Base-by-base conservation (phyloP, 345 rosid species). In the Raphanus sativus region DNA sequence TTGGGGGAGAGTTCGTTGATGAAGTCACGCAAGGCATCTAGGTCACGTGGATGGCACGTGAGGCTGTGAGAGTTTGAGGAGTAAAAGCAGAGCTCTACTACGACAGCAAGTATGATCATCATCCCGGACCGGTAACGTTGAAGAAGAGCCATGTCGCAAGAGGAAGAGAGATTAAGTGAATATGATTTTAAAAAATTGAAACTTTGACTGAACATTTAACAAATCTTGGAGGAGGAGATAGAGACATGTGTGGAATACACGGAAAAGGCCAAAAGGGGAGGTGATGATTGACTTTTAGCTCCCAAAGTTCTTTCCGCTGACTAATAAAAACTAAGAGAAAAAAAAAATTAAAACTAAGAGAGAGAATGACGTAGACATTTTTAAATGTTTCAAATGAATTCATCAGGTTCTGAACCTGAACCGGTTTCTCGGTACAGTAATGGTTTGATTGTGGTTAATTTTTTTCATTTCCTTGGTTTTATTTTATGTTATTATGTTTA, bases 21-120 rank as follows among this genome's bases (percentile, higher is more conserved):
- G 64, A 91, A 88, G 38, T 68, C 85, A 55, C 9, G 69, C 40
- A 89, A 81, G n/a, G 90, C 92, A 0, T 11, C 56, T 33, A 71
- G 71, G 75, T 91, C 97, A 76, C 74, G 55, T 13, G 77, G 75
- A 74, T 83, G 80, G 85, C 97, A 91, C 16, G 83, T 62, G 5
- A 76, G 75, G 71, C 70, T 68, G 56, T 82, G 88, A 28, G 88
- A 70, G 30, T 40, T 55, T 59, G 82, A 55, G 2, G 52, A 60
- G 73, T 12, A 79, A 74, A 80, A 81, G 63, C 64, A 67, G 24
- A 74, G 81, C 8, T 86, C 63, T 21, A 79, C 70, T 15, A 80
- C 70, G 28, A 63, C 17, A 16, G 79, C 5, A 67, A 84, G 25
- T 52, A 52, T 2, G 36, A 54, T 65, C 69, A 83, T 65, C 69